Evolutionary conservation across 164 flowering plant species (phyloP), one percentile per base, ranked within the genome.

Genomic region (Dillenia suffruticosa): DNA sequence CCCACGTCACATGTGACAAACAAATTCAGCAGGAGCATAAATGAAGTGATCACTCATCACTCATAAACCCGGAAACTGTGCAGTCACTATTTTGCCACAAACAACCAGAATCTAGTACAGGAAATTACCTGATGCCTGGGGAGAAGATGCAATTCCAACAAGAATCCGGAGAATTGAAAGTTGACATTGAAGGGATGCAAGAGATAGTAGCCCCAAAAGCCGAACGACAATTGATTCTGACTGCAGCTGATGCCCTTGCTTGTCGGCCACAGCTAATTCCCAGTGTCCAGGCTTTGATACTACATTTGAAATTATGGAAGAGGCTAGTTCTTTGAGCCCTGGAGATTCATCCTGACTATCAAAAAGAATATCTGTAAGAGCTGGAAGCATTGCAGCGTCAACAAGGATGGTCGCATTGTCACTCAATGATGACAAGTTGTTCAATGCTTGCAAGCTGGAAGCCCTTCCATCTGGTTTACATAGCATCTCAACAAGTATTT

Each of bases 391-490:
- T 15, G 69, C 76, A n/a, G 78, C 69, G 61, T 84, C 83, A 62
- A 84, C 82, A 58, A 82, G 86, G 64, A 77, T 76, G 54, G 73
- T 68, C 51, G 78, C 83, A 73, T 84, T 84, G 70, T 84, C 89
- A 68, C 76, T 83, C 59, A 79, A 71, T n/a, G 66, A 14, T 15
- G 86, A 84, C 56, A 84, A 68, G 59, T 79, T 84, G 62, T 66
- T 47, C 69, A 84, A 64, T n/a, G 83, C 83, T 64, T 68, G 75
- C 68, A 84, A 72, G 69, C 89, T 77, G 51, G 82, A 50, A 19
- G 47, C 26, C 56, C 73, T 73, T 51, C 70, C 80, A 62, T 74
- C 78, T 48, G 77, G 68, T 64, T 78, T 80, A 8, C 59, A 47
- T 44, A 82, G 72, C 86, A 84, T 69, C 51, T 72, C 73, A 63